A percentile compares a stretch with the other conserved stretches of the same genome.
Conservation (phyloP, 257 asterid species). For the Plectranthus barbatus region DNA sequence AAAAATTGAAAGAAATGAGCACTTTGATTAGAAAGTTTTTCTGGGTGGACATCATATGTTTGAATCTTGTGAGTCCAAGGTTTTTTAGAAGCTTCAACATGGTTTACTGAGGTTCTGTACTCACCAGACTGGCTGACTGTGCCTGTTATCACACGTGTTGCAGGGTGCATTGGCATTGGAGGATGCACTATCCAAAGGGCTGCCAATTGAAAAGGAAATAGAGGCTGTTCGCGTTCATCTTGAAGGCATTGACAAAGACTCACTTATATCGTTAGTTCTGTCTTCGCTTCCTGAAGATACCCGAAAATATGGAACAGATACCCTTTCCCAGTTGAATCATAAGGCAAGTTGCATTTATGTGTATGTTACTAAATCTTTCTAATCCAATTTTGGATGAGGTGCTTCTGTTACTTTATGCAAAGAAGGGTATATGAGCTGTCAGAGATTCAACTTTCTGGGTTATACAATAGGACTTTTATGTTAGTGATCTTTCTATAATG, state of each 20-base stretch:
- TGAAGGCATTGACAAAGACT: conserved; percentile 66
- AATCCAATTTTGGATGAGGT: neutral
- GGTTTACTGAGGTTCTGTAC: neutral
- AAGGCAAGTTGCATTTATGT: conserved; percentile 50
- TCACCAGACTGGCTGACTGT: neutral
- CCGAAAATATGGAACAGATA: conserved; percentile 58
- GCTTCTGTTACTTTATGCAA: conserved; percentile 1
- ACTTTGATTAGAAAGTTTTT: neutral
- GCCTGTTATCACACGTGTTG: conserved; percentile 11
- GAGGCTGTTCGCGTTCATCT: conserved; percentile 51
- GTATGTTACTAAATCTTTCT: neutral
- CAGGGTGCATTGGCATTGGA: conserved; percentile 90
- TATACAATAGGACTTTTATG: neutral
- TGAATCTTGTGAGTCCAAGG: neutral
- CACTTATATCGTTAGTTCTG: conserved; percentile 54
- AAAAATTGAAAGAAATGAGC: neutral
- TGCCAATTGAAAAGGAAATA: conserved; percentile 78
- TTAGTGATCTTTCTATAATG: neutral
- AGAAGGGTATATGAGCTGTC: neutral
- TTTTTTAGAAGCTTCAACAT: neutral
- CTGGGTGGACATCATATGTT: neutral
- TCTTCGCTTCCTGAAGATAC: conserved; percentile 88
- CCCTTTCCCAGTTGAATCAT: conserved; percentile 63
- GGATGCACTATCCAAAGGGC: conserved; percentile 82
- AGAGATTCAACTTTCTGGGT: neutral